Evolutionary conservation across 2,329 filamentous ascomycete species (phyloP), one percentile per base, ranked within the genome.

Genomic region (Incumbomyces lentus): DNA sequence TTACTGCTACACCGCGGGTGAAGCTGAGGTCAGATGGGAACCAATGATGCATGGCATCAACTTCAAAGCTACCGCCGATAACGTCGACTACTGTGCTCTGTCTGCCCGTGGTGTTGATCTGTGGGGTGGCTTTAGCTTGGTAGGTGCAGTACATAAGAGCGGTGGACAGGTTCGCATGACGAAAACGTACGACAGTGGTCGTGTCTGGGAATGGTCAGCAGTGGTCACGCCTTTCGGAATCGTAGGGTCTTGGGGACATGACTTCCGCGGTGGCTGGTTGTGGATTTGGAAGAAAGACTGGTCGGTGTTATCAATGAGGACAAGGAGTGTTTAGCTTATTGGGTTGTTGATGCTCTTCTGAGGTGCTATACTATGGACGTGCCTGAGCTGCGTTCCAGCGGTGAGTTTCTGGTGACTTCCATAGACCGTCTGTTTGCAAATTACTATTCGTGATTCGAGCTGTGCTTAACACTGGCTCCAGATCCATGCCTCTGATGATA

Each of bases 231-330:
- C 40, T 16, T 43, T 33, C 17, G 40, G 26, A 3, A 43, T 43
- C 17, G 26, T 43, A 3, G 22, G 26, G 6, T n/a, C 40, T 32
- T 43, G 40, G 40, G 40, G 40, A 4, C n/a, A 32, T 8, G 30
- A 26, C 3, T 3, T 3, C 22, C 33, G 13, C 7, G 40, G 40
- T 43, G 40, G 40, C 10, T 43, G 40, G 40, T 13, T 43, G 32
- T 43, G 40, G 40, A 16, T 43, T 16, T 43, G 40, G 40, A 43
- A 43, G 40, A 43, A 16, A 30, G 30, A 26, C 4, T 43, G 40
- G 40, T 34, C 40, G 22, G 4, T 26, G 22, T 26, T 26, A 26
- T 26, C 22, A 5, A 8, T 26, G 22, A 26, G 22, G 22, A 26
- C 22, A 26, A 26, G 22, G 22, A 26, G 22, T 26, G 8, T 26